Percentiles rank a stretch among this genome's conserved stretches.
These are phyloP conservation scores for Pezicula carpinea DNA, from an alignment of 2,329 filamentous ascomycete species.

Conservation along the genomic window DNA sequence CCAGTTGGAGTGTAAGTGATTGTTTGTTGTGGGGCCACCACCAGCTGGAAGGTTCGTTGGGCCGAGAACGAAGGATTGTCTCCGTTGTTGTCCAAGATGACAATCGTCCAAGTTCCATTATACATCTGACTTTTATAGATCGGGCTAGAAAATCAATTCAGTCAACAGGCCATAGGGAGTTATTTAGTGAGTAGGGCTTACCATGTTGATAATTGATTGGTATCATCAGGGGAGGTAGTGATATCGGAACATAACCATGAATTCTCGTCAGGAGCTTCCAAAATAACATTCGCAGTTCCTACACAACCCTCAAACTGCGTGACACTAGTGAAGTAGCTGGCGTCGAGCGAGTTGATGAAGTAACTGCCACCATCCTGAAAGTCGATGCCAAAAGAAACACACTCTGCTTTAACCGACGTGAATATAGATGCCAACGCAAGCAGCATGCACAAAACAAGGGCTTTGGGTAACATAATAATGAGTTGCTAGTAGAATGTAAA, in stretches of 20 bases:
- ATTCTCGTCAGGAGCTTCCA: neutral
- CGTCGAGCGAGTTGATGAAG: neutral
- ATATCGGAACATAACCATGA: constrained; percentile 1
- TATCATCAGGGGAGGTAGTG: neutral
- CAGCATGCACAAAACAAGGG: neutral
- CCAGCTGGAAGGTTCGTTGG: neutral
- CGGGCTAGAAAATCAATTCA: neutral
- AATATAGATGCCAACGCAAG: neutral
- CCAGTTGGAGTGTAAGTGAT: neutral
- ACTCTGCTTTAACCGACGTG: neutral
- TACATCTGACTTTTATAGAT: neutral
- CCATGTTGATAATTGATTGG: neutral
- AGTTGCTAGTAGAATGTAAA: neutral
- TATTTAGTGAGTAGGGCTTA: neutral
- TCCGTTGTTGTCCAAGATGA: neutral
- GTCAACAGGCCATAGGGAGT: neutral
- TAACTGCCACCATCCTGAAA: constrained; percentile 1
- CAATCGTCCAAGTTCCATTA: neutral
- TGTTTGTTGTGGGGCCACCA: neutral
- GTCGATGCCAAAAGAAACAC: neutral
- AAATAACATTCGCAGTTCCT: neutral
- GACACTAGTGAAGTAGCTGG: neutral
- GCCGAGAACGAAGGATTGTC: neutral
- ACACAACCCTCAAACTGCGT: neutral
- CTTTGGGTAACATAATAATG: neutral